Evolutionary conservation across 2,329 filamentous ascomycete species (phyloP).

Genomic region (Thielaviopsis musarum): DNA sequence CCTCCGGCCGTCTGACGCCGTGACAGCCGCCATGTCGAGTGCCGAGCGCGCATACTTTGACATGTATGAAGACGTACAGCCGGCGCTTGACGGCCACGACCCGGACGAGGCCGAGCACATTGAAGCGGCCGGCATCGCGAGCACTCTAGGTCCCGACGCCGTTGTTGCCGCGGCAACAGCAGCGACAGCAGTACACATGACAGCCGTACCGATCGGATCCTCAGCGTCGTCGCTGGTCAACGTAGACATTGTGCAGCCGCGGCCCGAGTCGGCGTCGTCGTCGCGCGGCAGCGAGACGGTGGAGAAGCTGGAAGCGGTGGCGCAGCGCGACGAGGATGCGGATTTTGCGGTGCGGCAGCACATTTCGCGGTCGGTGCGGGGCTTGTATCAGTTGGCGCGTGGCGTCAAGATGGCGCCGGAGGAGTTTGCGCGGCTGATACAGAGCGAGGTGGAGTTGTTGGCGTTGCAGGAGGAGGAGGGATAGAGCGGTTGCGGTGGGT

Average conservation of each 20-base stretch:
- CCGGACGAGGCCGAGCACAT: conserved; percentile 41
- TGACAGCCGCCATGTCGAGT: conserved; percentile 16
- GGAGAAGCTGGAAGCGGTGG: conserved; percentile 41
- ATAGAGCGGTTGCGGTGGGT: conserved; percentile 9
- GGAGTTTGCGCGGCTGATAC: conserved; percentile 59
- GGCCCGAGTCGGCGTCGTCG: conserved; percentile 41
- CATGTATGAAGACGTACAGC: conserved; percentile 62
- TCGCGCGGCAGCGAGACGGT: conserved; percentile 40
- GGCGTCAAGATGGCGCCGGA: conserved; percentile 55
- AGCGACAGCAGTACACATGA: neutral
- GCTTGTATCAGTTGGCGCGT: conserved; percentile 53
- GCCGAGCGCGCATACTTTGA: conserved; percentile 59
- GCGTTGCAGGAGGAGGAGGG: conserved; percentile 47
- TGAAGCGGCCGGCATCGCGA: conserved; percentile 21
- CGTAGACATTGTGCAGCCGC: conserved; percentile 32
- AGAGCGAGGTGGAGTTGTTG: conserved; percentile 54
- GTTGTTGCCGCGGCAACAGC: conserved; percentile 16
- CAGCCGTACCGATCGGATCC: neutral
- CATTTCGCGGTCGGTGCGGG: conserved; percentile 61
- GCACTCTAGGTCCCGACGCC: conserved; percentile 15
- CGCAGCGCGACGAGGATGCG: conserved; percentile 40
- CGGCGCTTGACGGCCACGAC: conserved; percentile 65
- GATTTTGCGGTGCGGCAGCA: conserved; percentile 67
- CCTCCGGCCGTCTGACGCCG: neutral
- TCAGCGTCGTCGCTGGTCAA: conserved; percentile 13